A percentile compares a stretch with the other conserved stretches of the same genome.
phyloP scores from a whole-genome alignment of 257 asterid species.

The Lycium barbarum region DNA sequence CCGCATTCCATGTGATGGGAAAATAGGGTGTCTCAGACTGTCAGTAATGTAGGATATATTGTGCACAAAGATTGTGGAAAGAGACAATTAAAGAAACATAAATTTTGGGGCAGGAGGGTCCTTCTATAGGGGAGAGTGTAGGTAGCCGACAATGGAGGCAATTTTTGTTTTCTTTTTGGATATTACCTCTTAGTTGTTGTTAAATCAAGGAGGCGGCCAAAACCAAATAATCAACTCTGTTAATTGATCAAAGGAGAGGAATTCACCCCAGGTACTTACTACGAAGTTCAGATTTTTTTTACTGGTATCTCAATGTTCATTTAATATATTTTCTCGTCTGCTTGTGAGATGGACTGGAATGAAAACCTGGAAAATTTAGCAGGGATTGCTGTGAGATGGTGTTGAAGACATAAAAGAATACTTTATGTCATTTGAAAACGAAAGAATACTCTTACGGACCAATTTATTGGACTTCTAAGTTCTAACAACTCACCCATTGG shows the following conservation, averaged over 20 bases:
- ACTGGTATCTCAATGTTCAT: background rate
- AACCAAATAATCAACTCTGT: background rate
- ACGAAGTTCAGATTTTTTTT: background rate
- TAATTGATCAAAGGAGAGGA: background rate
- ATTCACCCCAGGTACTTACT: background rate
- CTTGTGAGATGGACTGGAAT: background rate
- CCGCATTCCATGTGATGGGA: background rate
- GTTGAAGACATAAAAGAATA: background rate
- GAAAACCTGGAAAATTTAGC: background rate
- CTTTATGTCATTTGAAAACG: background rate
- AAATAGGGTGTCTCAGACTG: background rate
- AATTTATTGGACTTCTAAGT: background rate
- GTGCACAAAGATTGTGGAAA: background rate
- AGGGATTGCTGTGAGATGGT: background rate
- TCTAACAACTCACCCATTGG: background rate
- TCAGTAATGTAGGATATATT: background rate
- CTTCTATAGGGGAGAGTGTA: too few relatives aligned
- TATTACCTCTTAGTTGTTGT: background rate
- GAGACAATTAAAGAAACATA: background rate
- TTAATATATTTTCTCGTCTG: background rate
- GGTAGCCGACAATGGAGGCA: too few relatives aligned
- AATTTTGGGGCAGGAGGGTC: background rate
- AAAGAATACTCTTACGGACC: background rate
- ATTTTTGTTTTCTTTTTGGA: too few relatives aligned
- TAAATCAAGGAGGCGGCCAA: background rate